Base-by-base conservation (phyloP, 2,329 filamentous ascomycete genomes). In the Fusarium devonianum region DNA sequence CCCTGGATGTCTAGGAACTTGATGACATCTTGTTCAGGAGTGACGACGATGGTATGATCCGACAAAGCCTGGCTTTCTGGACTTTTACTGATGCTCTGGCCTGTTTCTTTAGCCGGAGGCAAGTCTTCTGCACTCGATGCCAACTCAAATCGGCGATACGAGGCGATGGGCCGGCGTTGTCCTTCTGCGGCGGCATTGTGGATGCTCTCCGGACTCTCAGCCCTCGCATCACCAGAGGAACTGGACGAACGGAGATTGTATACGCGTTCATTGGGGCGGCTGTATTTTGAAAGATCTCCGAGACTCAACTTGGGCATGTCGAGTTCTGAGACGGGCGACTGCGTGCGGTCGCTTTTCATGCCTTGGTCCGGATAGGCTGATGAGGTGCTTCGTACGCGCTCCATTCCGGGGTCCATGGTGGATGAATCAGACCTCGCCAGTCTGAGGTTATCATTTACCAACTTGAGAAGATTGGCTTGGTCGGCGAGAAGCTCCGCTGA, bases 161-260 rank as follows among this genome's bases (percentile, higher is more conserved):
- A 55, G 3, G 40, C 13, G 12, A 53, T 60, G 12, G 60, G 58
- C n/a, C 42, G 33, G 4, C 58, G 47, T 33, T 64, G 65, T 64
- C 65, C 68, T 32, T 61, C 58, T 10, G 56, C 43, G 18, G 64
- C 54, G 9, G 49, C 53, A 16, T 67, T 58, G 2, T 58, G 39
- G 4, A 47, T 39, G 14, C 53, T 64, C n/a, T 47, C 55, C 26
- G 49, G 49, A 13, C 42, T 49, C 14, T 46, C 53, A 25, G 7
- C 23, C 26, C 26, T 34, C 12, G 52, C 51, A 9, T 39, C 39
- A 7, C 37, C 43, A 16, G 59, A 53, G 6, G 64, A 64, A 2
- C 51, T 54, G 5, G 70, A 67, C 12, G 70, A 71, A 7, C 58
- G 53, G 14, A 72, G 63, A 16, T 64, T 64, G 0, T 67, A 69